Evolutionary conservation across 2,329 filamentous ascomycete species (phyloP), one percentile per base, ranked within the genome.

Genomic region (Lasiodiplodia sp.): DNA sequence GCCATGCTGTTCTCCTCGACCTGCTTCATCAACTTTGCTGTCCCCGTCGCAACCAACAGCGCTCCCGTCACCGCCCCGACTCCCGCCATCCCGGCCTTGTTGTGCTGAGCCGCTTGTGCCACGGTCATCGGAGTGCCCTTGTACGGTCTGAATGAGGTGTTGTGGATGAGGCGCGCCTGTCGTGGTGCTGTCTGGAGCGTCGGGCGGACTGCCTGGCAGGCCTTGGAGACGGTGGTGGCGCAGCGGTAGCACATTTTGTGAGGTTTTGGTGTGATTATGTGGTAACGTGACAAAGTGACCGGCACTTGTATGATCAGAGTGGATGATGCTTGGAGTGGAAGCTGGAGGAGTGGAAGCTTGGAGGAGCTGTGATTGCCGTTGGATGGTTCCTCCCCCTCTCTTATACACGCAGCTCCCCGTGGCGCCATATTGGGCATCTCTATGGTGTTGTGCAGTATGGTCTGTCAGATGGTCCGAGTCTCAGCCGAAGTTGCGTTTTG

Each of bases 401-500:
- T 57, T 64, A 64, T 64, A 52, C 31, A 38, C 18, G 4, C 18
- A 23, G 11, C 6, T 8, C n/a, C n/a, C 18, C 10, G 2, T 34
- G 25, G 44, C 25, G 44, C 21, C 58, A 51, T 52, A 52, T 64
- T 40, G 47, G 31, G 28, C 14, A 52, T 64, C 28, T 37, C 11
- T 34, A 21, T 64, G 60, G 60, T 64, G 60, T 64, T 64, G 60
- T 64, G 60, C 23, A 34, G 38, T 21, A 49, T 62, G 40, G 40
- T 44, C 58, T 62, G 60, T 64, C 52, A 14, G 25, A 64, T 64
- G 60, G 40, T 23, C 47, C 47, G 60, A 64, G 28, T 64, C 60
- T 64, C 60, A 64, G 60, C 60, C 60, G 60, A 63, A 63, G 47
- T 64, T 31, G 60, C 47, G 44, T 64, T 64, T 52, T 52, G 60